Conservation (phyloP, 495 filamentous ascomycete genomes). For the Zalerion maritima region DNA sequence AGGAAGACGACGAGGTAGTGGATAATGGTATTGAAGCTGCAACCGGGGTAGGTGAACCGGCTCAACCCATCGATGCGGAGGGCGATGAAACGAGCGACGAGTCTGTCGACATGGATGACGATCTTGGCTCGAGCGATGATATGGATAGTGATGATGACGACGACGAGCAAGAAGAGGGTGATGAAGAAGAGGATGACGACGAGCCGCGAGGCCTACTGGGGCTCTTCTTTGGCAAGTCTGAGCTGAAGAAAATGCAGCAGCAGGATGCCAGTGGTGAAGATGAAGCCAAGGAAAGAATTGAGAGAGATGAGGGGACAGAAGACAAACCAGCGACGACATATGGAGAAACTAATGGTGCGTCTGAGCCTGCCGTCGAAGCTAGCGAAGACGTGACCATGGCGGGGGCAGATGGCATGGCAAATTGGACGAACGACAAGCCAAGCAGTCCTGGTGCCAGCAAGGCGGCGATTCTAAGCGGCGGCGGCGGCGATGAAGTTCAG, state of each 20-base stretch:
- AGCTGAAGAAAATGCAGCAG: slow-evolving; percentile 28
- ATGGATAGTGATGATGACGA: slow-evolving; percentile 32
- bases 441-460: too few relatives aligned
- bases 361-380: too few relatives aligned
- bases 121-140: slow-evolving; percentile 54
- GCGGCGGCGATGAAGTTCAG: too few relatives aligned
- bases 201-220: slow-evolving; percentile 49
- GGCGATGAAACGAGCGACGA: slow-evolving; percentile 57
- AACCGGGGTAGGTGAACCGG: slow-evolving; percentile 28
- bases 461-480: too few relatives aligned
- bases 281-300: too few relatives aligned
- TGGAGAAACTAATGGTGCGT: too few relatives aligned
- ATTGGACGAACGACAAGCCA: too few relatives aligned
- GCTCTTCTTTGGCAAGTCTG: slow-evolving; percentile 40
- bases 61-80: slow-evolving; percentile 43
- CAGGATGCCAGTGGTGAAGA: slow-evolving; percentile 9
- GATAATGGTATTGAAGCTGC: slow-evolving; percentile 18
- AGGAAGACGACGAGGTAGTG: slow-evolving; percentile 7
- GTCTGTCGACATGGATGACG: slow-evolving; percentile 81
- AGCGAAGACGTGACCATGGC: too few relatives aligned
- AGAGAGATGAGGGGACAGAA: too few relatives aligned
- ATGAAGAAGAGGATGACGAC: slow-evolving; percentile 36
- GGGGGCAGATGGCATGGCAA: too few relatives aligned
- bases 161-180: slow-evolving; percentile 28
- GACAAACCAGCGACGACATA: too few relatives aligned